phyloP scores from a whole-genome alignment of 306 rosid genomes.

The Cucurbita argyrosperma region DNA sequence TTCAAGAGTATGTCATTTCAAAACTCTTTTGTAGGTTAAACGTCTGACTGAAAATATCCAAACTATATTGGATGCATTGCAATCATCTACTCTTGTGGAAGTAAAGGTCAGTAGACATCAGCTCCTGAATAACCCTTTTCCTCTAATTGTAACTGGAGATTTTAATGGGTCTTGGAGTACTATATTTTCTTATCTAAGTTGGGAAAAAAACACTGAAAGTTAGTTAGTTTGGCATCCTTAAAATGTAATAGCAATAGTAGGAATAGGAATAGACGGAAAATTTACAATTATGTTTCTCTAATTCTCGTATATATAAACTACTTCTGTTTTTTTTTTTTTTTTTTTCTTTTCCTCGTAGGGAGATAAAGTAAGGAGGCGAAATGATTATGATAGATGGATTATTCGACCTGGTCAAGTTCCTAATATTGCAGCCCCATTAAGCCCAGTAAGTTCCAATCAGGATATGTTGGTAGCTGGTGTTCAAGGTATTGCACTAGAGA shows the following conservation, averaged over 20 bases:
- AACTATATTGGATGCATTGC: conserved; percentile 48
- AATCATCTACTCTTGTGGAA: conserved; percentile 42
- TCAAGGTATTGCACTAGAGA: conserved; percentile 31
- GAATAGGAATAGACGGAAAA: background rate
- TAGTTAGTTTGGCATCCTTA: background rate
- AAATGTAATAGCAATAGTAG: background rate
- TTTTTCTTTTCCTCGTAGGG: conserved; percentile 26
- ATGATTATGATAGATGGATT: conserved; percentile 62
- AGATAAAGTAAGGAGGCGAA: conserved; percentile 59
- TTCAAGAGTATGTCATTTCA: background rate
- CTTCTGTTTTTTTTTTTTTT: background rate
- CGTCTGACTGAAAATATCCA: conserved; percentile 58
- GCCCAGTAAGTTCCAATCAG: conserved; percentile 18
- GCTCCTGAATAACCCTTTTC: background rate
- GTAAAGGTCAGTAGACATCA: conserved; percentile 34
- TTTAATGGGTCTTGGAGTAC: background rate
- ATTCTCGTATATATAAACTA: background rate
- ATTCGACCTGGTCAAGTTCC: conserved; percentile 35
- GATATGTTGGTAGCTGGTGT: conserved; percentile 34
- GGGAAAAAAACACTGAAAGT: background rate
- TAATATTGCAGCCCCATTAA: conserved; percentile 14
- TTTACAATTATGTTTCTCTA: background rate
- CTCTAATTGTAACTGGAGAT: background rate
- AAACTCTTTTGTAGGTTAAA: conserved; percentile 35
- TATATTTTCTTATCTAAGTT: background rate